phyloP scores from a whole-genome alignment of 768 basidiomycete genomes.

The Exsudoporus frostii region DNA sequence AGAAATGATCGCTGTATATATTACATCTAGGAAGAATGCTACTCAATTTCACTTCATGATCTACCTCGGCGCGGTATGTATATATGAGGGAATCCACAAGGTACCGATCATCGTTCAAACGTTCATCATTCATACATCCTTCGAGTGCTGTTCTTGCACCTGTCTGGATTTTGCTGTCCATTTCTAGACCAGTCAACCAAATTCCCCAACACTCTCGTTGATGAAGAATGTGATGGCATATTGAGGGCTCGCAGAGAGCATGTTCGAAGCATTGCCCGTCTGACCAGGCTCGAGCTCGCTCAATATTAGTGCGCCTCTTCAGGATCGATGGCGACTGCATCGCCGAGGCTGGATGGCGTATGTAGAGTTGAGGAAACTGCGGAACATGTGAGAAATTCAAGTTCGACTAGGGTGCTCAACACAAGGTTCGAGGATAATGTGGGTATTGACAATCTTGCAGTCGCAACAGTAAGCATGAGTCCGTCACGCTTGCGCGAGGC shows the following conservation, averaged over 20 bases:
- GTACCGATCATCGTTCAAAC: background rate
- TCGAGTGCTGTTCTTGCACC: background rate
- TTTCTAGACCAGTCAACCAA: background rate
- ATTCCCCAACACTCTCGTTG: background rate
- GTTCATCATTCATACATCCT: no score
- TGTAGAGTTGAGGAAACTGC: background rate
- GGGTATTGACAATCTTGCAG: no score
- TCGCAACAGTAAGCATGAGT: no score
- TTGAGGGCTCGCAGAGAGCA: background rate
- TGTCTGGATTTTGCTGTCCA: background rate
- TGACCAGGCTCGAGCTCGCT: background rate
- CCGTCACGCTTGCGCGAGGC: no score
- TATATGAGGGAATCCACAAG: background rate
- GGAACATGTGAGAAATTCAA: no score
- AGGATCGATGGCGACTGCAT: background rate
- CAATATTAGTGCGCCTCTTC: background rate
- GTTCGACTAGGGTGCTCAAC: no score
- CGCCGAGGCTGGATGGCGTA: background rate
- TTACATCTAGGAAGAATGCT: background rate
- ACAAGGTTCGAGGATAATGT: no score
- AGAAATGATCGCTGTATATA: no score
- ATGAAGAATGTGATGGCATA: background rate
- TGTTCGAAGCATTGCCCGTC: background rate
- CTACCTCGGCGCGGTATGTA: background rate
- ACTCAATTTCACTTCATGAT: no score